Base-by-base conservation (phyloP, 1,284 basidiomycete genomes). In the Irpex rosettiformis region DNA sequence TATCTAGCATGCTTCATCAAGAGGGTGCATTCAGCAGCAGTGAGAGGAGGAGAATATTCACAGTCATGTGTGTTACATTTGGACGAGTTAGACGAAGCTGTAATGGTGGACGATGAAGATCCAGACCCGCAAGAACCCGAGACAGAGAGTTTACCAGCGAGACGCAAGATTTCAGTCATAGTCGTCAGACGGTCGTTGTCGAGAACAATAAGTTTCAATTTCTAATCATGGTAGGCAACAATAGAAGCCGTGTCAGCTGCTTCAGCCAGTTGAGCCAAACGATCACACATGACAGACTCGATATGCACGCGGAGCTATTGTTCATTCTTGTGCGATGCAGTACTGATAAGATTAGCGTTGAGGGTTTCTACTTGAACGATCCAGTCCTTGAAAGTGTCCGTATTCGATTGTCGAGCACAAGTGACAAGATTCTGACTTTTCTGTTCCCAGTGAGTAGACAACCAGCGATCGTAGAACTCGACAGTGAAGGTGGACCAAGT, bases 1-100 rank as follows among this genome's bases (percentile, higher is more conserved):
- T 64, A 67, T 0, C 66, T 61, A 0, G 52, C 25, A n/a, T 68
- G 53, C 0, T 57, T 53, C 3, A 18, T 22, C 0, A 68, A 43
- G 0, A 67, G 51, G 0, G 27, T 4, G 0, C 45, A 24, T 37
- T 68, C 64, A 0, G 48, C 48, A 0, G 28, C 8, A 0, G 64
- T 64, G 1, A 68, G 58, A 16, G 33, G 30, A 51, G 24, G 29
- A 21, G 25, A 3, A 4, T 16, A 18, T 11, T 18, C 43, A 18
- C 43, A 18, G 10, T 47, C 43, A 10, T 18, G n/a, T 8, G 43
- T 24, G 22, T 21, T 7, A 22, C 22, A 18, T 21, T 21, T 24
- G 22, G 2, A n/a, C 10, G 30, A 33, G 3, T 16, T 37, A 5
- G 43, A 5, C 6, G 43, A n/a, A 8, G 43, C 43, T 10, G 43